These are phyloP conservation scores for Rhynchosporium secalis DNA, from an alignment of 2,329 filamentous ascomycete genomes.

Conservation along the genomic window DNA sequence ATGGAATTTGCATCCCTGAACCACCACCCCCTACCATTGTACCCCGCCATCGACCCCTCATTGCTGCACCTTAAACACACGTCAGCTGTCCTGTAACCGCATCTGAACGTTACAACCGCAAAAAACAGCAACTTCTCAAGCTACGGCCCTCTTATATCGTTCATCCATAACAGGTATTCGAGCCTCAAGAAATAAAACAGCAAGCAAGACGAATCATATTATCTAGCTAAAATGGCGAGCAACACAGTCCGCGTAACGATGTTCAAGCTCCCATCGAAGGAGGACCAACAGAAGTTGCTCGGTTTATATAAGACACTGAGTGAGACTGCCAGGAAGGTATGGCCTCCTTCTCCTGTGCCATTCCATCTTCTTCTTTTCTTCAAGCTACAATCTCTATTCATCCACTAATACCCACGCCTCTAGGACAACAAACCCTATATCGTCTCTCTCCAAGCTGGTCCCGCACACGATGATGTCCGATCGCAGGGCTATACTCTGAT, in stretches of 20 bases:
- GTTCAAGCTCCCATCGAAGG: constrained; percentile 53
- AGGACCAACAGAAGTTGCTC: constrained; percentile 45
- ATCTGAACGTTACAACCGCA: no score
- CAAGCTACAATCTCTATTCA: not conserved
- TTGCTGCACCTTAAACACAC: no score
- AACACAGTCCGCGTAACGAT: constrained; percentile 51
- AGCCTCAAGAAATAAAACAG: no score
- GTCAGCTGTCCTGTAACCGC: no score
- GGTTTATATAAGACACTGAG: constrained; percentile 40
- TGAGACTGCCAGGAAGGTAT: constrained; percentile 47
- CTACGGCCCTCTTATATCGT: no score
- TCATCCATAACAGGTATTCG: no score
- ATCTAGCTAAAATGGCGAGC: constrained; percentile 14
- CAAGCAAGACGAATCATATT: no score
- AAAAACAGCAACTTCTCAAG: no score
- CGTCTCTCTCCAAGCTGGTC: constrained; percentile 48
- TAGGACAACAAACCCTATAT: constrained; percentile 62
- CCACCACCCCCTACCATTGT: no score
- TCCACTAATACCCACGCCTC: not conserved
- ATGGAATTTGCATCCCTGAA: no score
- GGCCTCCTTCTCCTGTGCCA: not conserved
- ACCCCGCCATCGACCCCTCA: no score
- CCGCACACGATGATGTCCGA: constrained; percentile 51
- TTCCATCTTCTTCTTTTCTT: constrained; percentile 1
- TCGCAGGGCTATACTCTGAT: constrained; percentile 56